phyloP scores from a whole-genome alignment of 1,284 basidiomycete genomes.

The Stereum hirsutum region DNA sequence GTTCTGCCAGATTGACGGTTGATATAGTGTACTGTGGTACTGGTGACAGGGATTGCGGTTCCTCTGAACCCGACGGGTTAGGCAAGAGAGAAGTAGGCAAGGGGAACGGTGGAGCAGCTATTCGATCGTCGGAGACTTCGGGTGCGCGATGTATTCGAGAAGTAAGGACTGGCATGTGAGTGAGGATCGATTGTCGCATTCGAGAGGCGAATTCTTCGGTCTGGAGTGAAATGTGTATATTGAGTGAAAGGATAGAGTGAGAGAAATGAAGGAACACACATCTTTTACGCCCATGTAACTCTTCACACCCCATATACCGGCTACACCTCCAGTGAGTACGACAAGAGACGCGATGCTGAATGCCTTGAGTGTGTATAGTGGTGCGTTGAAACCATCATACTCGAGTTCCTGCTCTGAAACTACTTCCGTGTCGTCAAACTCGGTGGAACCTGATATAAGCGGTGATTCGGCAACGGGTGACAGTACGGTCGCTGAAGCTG shows the following conservation, averaged over 20 bases:
- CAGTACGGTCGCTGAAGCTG: no score
- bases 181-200: slow-evolving; percentile 37
- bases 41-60: neutral
- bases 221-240: slow-evolving; percentile 21
- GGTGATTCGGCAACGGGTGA: no score
- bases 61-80: slow-evolving; percentile 1
- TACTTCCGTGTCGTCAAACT: no score
- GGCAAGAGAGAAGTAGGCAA: neutral
- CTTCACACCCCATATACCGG: slow-evolving; percentile 28
- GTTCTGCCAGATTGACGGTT: slow-evolving; percentile 6
- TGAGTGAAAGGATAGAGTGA: neutral
- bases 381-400: slow-evolving; percentile 28
- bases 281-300: slow-evolving; percentile 28
- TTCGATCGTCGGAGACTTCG: slow-evolving; percentile 15
- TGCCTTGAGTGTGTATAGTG: slow-evolving; percentile 33
- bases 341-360: slow-evolving; percentile 35
- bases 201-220: slow-evolving; percentile 43
- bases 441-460: no score
- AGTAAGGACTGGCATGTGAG: slow-evolving; percentile 37
- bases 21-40: slow-evolving; percentile 1
- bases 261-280: slow-evolving; percentile 19
- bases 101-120: slow-evolving; percentile 7
- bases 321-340: slow-evolving; percentile 23
- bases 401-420: no score
- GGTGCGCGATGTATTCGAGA: slow-evolving; percentile 39